Base-by-base conservation (phyloP, 805 yeast species). In the Lachancea waltii region DNA sequence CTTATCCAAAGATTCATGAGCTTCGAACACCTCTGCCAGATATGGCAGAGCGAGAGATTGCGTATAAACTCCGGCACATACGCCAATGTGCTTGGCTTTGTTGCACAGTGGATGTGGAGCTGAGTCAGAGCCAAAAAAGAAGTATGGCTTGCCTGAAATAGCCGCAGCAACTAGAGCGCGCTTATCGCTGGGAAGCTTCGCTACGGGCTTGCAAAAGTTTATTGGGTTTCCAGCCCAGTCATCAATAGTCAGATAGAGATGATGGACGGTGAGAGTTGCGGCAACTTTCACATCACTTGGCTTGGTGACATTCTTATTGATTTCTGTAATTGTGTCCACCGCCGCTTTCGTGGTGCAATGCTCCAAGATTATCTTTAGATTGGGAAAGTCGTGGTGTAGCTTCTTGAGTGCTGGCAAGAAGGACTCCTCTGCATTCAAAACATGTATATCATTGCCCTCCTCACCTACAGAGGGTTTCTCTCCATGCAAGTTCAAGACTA, bases 41-140 rank as follows among this genome's bases (percentile, higher is more conserved):
- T 90, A 92, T 7, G 87, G 69, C 14, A 92, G 62, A 2, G 83
- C 95, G 50, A 75, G 75, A 16, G 85, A 73, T 61, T 92, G 98
- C 2, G 97, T 85, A 63, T 75, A 92, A 7, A 92, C 96, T 54
- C 99, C 99, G n/a, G 99, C 99, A 53, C 97, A 86, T 13, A 90
- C 97, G 16, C 89, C 90, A 25, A 69, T 66, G 48, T 77, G 86
- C 44, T 73, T 80, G 18, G 85, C 70, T 62, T 94, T 94, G 43
- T 79, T 79, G 45, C 75, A 74, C 18, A 85, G 54, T 6, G 96
- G 95, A 60, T 92, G 98, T 18, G 98, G 99, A 21, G 99, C 99
- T 16, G 96, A 85, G 60, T 92, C 99, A 1, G 96, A 85, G 5
- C 99, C 99, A 56, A 89, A 92, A 68, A 92, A 85, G 62, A 89